Conservation (phyloP, 768 basidiomycete genomes). For the Tulasnella sp. region DNA sequence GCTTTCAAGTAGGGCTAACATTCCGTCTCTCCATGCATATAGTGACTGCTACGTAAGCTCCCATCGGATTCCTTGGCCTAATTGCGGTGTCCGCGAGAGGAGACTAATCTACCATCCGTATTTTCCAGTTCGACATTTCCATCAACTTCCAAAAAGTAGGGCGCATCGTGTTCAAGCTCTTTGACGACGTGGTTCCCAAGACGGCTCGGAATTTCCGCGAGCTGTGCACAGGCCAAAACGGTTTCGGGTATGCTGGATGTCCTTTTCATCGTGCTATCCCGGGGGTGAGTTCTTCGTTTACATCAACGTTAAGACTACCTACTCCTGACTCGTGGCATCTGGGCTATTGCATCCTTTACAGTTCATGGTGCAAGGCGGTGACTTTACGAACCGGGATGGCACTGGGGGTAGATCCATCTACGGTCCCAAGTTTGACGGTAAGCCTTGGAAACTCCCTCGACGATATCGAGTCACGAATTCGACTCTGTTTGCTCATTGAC, state of each 20-base stretch:
- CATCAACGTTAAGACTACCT: conserved; percentile 11
- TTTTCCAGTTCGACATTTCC: conserved; percentile 27
- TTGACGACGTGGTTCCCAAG: conserved; percentile 62
- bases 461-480: conserved; percentile 56
- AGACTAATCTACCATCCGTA: not conserved
- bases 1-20: not conserved
- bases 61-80: not conserved
- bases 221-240: conserved; percentile 31
- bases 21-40: not conserved
- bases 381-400: conserved; percentile 28
- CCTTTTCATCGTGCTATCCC: conserved; percentile 33
- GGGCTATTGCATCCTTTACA: conserved; percentile 5
- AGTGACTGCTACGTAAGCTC: not conserved
- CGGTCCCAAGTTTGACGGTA: conserved; percentile 27
- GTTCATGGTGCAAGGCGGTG: conserved; percentile 37
- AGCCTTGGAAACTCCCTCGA: conserved; percentile 29
- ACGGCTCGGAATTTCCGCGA: conserved; percentile 82
- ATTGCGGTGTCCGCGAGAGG: not conserved
- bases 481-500: not conserved
- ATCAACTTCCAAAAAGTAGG: conserved; percentile 29
- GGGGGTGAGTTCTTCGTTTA: not conserved
- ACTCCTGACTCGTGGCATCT: not conserved
- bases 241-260: conserved; percentile 28
- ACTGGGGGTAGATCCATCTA: conserved; percentile 32
- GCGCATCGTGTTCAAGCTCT: conserved; percentile 72